These are phyloP conservation scores for Albatrellus ellisii DNA, from an alignment of 768 basidiomycete species.

Conservation along the genomic window DNA sequence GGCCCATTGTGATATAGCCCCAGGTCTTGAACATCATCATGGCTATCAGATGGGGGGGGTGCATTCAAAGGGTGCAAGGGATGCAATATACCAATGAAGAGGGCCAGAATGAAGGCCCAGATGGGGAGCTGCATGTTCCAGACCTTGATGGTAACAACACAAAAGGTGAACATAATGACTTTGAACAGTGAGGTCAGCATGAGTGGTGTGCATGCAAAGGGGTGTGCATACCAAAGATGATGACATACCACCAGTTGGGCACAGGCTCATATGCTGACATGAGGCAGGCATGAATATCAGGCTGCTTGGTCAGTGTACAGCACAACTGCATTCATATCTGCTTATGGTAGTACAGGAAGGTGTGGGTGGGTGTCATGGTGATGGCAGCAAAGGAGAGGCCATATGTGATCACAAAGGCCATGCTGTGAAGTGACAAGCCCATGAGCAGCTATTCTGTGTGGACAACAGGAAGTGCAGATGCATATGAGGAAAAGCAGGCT, in stretches of 20 bases:
- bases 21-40: constrained; percentile 75
- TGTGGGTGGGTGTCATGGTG: constrained; percentile 29
- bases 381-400: constrained; percentile 32
- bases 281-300: constrained; percentile 33
- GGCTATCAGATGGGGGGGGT: constrained; percentile 40
- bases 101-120: constrained; percentile 55
- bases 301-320: constrained; percentile 27
- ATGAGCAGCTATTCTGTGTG: no score
- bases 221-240: constrained; percentile 24
- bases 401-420: constrained; percentile 48
- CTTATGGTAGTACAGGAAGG: constrained; percentile 29
- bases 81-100: constrained; percentile 35
- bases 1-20: constrained; percentile 60
- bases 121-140: constrained; percentile 66
- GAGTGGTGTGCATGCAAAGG: constrained; percentile 20
- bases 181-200: not conserved
- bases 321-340: constrained; percentile 27
- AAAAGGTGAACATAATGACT: constrained; percentile 53
- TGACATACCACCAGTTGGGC: constrained; percentile 36
- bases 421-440: no score
- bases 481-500: constrained; percentile 29
- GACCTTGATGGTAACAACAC: constrained; percentile 50
- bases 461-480: no score
- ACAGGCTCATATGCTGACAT: constrained; percentile 23
- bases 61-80: not conserved